These are phyloP conservation scores for Sungouiella blattae DNA, from an alignment of 805 yeast genomes.

Conservation along the genomic window DNA sequence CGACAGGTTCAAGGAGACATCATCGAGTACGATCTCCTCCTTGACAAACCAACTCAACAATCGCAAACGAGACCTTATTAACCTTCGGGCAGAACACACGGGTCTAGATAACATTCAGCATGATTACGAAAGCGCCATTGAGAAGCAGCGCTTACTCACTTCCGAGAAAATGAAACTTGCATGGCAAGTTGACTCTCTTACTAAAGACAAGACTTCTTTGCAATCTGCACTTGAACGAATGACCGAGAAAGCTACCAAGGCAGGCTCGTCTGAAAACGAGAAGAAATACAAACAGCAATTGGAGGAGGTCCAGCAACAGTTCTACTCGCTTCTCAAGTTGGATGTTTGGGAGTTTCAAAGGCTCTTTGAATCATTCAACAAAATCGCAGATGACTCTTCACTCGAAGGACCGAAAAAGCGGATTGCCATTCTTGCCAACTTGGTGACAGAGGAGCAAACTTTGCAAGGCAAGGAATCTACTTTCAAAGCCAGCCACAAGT, in stretches of 20 bases:
- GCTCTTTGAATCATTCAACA: constrained; percentile 47
- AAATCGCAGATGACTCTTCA: constrained; percentile 56
- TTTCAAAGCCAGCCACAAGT: constrained; percentile 34
- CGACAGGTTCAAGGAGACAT: constrained; percentile 4
- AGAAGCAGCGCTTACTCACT: constrained; percentile 40
- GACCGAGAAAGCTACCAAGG: constrained; percentile 34
- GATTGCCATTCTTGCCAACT: constrained; percentile 38
- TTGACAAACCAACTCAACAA: constrained; percentile 10
- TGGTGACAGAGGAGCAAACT: constrained; percentile 4
- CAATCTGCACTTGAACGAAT: constrained; percentile 35
- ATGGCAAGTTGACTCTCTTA: constrained; percentile 35
- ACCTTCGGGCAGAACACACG: constrained; percentile 8
- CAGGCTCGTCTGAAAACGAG: constrained; percentile 18
- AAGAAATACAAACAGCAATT: constrained; percentile 4
- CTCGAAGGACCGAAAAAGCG: constrained; percentile 56
- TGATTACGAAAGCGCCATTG: constrained; percentile 38
- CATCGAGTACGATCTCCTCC: constrained; percentile 9
- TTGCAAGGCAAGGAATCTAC: neutral
- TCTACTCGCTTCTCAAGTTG: constrained; percentile 36
- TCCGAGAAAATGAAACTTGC: constrained; percentile 45
- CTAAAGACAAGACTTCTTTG: constrained; percentile 35
- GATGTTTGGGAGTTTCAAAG: constrained; percentile 48
- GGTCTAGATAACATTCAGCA: constrained; percentile 30
- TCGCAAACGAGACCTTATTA: constrained; percentile 9
- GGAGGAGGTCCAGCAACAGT: constrained; percentile 35